These are phyloP conservation scores for Butyriboletus appendiculatus DNA, from an alignment of 1,284 basidiomycete species.

Conservation along the genomic window DNA sequence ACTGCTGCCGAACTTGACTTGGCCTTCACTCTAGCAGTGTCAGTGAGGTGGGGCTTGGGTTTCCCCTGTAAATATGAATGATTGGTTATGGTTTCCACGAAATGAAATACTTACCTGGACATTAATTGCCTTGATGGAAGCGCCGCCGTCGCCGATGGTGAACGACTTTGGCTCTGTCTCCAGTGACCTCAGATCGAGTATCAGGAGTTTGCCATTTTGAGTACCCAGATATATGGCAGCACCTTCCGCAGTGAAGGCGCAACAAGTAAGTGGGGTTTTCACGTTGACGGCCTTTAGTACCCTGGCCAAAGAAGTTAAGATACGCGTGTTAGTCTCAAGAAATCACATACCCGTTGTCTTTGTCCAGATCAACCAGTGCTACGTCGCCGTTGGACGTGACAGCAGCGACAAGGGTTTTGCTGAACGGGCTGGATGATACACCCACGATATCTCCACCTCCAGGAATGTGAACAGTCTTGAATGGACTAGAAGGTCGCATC, in stretches of 20 bases:
- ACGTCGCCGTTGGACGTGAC: slow-evolving; percentile 55
- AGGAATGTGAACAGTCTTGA: slow-evolving; percentile 51
- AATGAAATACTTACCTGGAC: slow-evolving; percentile 49
- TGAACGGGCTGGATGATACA: slow-evolving; percentile 68
- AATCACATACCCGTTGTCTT: slow-evolving; percentile 62
- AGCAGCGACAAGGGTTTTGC: slow-evolving; percentile 64
- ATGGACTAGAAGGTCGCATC: slow-evolving; percentile 53
- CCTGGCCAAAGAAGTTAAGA: slow-evolving; percentile 35
- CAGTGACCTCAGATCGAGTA: slow-evolving; percentile 61
- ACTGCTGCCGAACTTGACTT: slow-evolving; percentile 11
- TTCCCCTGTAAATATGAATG: slow-evolving; percentile 37
- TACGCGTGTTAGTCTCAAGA: background rate
- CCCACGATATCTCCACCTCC: slow-evolving; percentile 49
- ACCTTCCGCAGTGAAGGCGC: slow-evolving; percentile 68
- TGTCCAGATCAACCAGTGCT: slow-evolving; percentile 66
- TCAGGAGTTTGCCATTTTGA: slow-evolving; percentile 57
- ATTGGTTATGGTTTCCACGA: background rate
- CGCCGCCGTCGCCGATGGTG: slow-evolving; percentile 47
- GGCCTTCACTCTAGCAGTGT: slow-evolving; percentile 7
- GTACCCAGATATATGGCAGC: slow-evolving; percentile 65
- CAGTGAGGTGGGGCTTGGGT: slow-evolving; percentile 25
- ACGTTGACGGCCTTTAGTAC: slow-evolving; percentile 56
- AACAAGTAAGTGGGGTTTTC: slow-evolving; percentile 52
- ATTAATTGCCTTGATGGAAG: slow-evolving; percentile 50
- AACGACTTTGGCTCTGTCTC: slow-evolving; percentile 61